Evolutionary conservation across 176 grass and related monocot genomes (phyloP).

Genomic region (Oryza officinalis): DNA sequence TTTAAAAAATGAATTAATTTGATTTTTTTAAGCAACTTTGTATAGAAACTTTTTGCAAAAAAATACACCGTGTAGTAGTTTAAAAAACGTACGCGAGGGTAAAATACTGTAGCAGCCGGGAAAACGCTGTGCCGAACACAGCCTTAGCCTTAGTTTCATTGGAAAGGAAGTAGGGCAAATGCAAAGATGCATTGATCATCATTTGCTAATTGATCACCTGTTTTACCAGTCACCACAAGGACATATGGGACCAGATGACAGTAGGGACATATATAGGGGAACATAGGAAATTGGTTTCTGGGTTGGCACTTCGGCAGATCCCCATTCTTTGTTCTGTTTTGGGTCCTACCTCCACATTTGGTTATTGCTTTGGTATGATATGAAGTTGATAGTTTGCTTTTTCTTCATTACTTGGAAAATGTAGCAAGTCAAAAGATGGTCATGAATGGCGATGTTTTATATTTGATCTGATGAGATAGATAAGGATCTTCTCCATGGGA

Average conservation of each 20-base stretch:
- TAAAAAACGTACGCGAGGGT: no score
- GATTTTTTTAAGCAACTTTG: no score
- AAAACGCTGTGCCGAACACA: no score
- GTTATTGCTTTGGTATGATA: background rate
- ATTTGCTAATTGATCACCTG: constrained; percentile 25
- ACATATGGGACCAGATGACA: constrained; percentile 12
- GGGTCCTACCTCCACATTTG: background rate
- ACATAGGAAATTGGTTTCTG: constrained; percentile 17
- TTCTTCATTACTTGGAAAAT: background rate
- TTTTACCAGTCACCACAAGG: background rate
- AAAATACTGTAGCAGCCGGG: no score
- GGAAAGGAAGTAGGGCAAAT: constrained; percentile 8
- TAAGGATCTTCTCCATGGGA: background rate
- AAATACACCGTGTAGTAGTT: no score
- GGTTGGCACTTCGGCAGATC: background rate
- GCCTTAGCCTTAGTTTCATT: no score
- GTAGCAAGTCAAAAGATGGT: no score
- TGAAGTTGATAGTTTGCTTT: background rate
- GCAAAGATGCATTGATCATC: constrained; percentile 29
- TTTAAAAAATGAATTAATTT: no score
- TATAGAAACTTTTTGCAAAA: no score
- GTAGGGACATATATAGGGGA: background rate
- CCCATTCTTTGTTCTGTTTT: background rate
- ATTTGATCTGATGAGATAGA: background rate
- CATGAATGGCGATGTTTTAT: background rate